Evolutionary conservation across 2,329 filamentous ascomycete genomes (phyloP), one percentile per base, ranked within the genome.

Genomic region (Pseudogymnoascus sp.): DNA sequence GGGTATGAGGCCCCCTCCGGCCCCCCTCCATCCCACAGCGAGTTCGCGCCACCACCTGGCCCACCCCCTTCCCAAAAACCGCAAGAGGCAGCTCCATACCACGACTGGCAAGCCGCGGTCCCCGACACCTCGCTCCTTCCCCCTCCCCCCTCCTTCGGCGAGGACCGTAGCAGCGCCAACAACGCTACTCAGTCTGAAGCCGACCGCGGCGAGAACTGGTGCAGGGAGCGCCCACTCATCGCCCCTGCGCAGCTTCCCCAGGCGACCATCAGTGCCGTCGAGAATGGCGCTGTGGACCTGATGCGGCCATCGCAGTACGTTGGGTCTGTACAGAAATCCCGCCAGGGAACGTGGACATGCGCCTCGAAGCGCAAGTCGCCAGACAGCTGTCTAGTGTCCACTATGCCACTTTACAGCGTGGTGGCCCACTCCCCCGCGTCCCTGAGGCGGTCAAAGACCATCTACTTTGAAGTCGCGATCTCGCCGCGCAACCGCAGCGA

Each of bases 381-480:
- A 0, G 90, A 93, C 68, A 80, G 81, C 5, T 84, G 84, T 65
- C 78, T 92, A 35, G 79, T 89, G 29, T 85, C 82, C 12, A 86
- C 86, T 63, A 81, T 90, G 35, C 89, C 90, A 0, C 75, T 91
- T 39, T 93, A 91, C 74, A 80, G 82, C 1, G 81, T 82, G 1
- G 74, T 75, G 49, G 78, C 85, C 65, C 84, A 88, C 64, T 81
- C 82, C 35, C 83, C 87, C 0, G 73, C 80, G 1, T 73, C 73
- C 1, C 80, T 73, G 62, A 61, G 75, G 66, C 63, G 66, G 1
- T 78, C 78, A 41, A 85, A 83, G 49, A 80, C 77, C 0, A 81
- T 88, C 61, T 93, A 92, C 78, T 93, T 87, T 72, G 89, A 93
- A 70, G 78, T 92, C 8, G 78, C 78, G 61, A 77, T 91, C 33